A percentile compares a stretch with the other conserved stretches of the same genome.
Evolutionary conservation across 108 stramenopile species (phyloP).

Genomic region (Cyclostephanos tholiformis): DNA sequence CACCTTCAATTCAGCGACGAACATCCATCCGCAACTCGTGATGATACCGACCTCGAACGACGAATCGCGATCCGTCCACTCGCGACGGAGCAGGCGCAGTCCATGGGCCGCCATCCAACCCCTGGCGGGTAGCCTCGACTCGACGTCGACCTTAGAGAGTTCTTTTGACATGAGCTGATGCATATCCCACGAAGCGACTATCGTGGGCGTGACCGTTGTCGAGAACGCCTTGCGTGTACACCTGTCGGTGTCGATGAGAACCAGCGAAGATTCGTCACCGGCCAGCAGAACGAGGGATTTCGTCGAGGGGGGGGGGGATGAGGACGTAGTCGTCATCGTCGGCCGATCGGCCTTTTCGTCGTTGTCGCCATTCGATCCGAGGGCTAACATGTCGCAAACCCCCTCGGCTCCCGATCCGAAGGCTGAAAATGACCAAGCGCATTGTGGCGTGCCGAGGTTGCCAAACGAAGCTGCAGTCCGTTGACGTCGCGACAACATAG

Average conservation of each 20-base stretch:
- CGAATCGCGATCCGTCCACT: slow-evolving; percentile 9
- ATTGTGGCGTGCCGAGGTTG: slow-evolving; percentile 22
- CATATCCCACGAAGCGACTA: slow-evolving; percentile 37
- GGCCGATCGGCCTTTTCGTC: not conserved
- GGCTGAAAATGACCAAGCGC: slow-evolving; percentile 43
- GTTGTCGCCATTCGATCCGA: slow-evolving; percentile 4
- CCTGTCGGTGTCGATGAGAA: slow-evolving; percentile 40
- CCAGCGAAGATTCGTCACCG: slow-evolving; percentile 36
- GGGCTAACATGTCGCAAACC: slow-evolving; percentile 28
- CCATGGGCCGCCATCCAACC: slow-evolving; percentile 39
- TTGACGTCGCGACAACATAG: slow-evolving; percentile 5
- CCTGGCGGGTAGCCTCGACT: slow-evolving; percentile 31
- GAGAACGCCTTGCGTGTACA: slow-evolving; percentile 53
- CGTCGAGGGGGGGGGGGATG: not conserved
- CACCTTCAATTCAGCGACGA: slow-evolving; percentile 25
- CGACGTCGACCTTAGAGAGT: slow-evolving; percentile 23
- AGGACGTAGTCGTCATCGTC: not conserved
- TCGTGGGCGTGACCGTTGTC: slow-evolving; percentile 39
- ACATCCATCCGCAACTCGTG: slow-evolving; percentile 43
- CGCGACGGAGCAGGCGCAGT: slow-evolving; percentile 28
- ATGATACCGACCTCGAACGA: slow-evolving; percentile 33
- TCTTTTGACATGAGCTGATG: slow-evolving; percentile 28
- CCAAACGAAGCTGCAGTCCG: slow-evolving; percentile 1
- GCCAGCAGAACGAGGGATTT: slow-evolving; percentile 39
- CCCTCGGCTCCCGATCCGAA: slow-evolving; percentile 37